Conservation (phyloP, 1,139 yeast species). For the Hanseniaspora sp. region DNA sequence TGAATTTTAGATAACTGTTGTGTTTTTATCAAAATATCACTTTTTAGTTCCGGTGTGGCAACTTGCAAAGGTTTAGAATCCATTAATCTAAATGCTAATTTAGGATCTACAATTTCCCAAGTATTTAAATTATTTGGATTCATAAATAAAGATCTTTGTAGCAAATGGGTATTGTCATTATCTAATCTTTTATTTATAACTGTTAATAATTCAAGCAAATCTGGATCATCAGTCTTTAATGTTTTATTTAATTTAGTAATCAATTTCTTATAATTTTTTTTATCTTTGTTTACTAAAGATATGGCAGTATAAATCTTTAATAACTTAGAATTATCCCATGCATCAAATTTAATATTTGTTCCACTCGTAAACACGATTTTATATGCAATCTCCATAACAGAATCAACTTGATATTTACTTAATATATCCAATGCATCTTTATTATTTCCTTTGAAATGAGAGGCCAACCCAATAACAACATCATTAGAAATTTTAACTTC, state of each 20-base stretch:
- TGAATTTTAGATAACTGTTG: constrained; percentile 47
- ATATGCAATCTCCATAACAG: constrained; percentile 57
- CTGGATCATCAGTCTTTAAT: constrained; percentile 26
- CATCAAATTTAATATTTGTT: constrained; percentile 34
- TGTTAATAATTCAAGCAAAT: constrained; percentile 50
- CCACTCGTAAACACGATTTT: constrained; percentile 71
- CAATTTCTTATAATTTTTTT: constrained; percentile 52
- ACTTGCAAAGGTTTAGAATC: constrained; percentile 35
- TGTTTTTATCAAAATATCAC: constrained; percentile 43
- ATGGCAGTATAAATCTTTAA: constrained; percentile 39
- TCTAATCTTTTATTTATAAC: constrained; percentile 37
- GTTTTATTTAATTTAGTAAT: neutral
- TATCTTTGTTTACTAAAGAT: constrained; percentile 37
- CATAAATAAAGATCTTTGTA: constrained; percentile 62
- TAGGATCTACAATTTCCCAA: constrained; percentile 53
- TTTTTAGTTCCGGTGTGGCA: constrained; percentile 34
- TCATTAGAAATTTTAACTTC: constrained; percentile 43
- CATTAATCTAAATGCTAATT: constrained; percentile 47
- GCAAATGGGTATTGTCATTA: constrained; percentile 25
- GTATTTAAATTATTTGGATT: constrained; percentile 60
- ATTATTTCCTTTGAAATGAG: constrained; percentile 52
- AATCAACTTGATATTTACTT: constrained; percentile 41
- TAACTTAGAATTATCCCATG: constrained; percentile 8
- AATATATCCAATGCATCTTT: constrained; percentile 59
- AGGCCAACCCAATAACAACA: constrained; percentile 58